These are phyloP conservation scores for Boechera stricta DNA, from an alignment of 345 rosid genomes.

Conservation along the genomic window DNA sequence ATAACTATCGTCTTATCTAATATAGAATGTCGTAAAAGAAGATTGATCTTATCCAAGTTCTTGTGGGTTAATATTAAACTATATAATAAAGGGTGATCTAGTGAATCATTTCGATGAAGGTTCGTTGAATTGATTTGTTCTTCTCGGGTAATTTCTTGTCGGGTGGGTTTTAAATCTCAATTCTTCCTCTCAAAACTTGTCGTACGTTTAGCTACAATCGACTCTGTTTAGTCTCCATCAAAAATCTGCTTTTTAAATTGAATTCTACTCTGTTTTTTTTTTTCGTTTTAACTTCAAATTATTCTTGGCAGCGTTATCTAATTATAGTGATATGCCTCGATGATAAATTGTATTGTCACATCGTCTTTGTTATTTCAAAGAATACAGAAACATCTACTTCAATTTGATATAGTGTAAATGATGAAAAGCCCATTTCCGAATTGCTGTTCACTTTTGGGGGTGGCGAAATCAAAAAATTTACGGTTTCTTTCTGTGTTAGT, in stretches of 20 bases:
- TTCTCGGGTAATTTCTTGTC: conserved; percentile 31
- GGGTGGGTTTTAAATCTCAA: conserved; percentile 13
- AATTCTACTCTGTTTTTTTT: neutral
- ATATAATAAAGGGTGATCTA: conserved; percentile 13
- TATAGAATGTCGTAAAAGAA: neutral
- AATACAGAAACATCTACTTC: neutral
- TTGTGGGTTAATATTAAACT: conserved; percentile 7
- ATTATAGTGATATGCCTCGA: neutral
- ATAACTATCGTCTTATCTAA: neutral
- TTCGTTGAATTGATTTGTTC: conserved; percentile 16
- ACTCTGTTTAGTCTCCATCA: conserved; percentile 19
- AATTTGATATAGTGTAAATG: neutral
- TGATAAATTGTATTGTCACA: neutral
- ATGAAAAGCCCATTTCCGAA: neutral
- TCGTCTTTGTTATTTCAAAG: conserved; percentile 9
- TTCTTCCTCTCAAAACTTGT: conserved; percentile 13
- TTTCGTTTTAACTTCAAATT: neutral
- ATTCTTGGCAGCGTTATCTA: neutral
- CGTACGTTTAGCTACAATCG: conserved; percentile 26
- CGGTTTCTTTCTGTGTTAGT: neutral
- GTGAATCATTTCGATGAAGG: conserved; percentile 38
- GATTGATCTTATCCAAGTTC: conserved; percentile 19
- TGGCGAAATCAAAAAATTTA: neutral
- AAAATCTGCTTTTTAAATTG: neutral
- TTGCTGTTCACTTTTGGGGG: neutral